Conservation (phyloP, 768 basidiomycete species). For the Podaxis carcinomalis region DNA sequence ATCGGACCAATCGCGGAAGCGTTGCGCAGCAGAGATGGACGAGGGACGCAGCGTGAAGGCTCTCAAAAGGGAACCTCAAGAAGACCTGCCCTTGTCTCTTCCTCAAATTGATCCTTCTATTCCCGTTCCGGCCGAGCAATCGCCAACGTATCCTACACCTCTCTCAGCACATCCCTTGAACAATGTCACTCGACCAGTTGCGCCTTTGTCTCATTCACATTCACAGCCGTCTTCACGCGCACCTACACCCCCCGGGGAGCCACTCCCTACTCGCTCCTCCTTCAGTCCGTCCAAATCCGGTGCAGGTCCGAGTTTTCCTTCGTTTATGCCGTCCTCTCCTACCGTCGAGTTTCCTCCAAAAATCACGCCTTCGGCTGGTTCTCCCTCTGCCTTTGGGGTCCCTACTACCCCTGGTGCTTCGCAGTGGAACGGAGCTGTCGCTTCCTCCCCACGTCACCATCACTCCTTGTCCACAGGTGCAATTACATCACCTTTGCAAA, state of each 20-base stretch:
- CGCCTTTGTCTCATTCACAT: constrained; percentile 20
- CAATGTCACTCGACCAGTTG: constrained; percentile 4
- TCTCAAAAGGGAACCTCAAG: constrained; percentile 45
- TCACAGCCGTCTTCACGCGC: constrained; percentile 32
- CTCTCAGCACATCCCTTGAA: constrained; percentile 14
- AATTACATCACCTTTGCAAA: constrained; percentile 21
- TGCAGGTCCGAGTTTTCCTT: constrained; percentile 18
- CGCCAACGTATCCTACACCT: constrained; percentile 16
- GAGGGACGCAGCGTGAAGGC: constrained; percentile 40
- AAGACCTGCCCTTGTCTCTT: constrained; percentile 32
- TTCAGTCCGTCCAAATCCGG: constrained; percentile 26
- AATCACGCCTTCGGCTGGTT: constrained; percentile 16
- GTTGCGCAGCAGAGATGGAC: constrained; percentile 39
- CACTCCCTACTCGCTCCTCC: constrained; percentile 24
- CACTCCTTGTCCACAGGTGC: constrained; percentile 40
- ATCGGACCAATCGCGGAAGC: constrained; percentile 39
- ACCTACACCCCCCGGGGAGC: constrained; percentile 25
- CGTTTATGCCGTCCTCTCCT: constrained; percentile 19
- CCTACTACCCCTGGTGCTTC: constrained; percentile 19
- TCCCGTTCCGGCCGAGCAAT: constrained; percentile 12
- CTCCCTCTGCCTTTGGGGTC: constrained; percentile 13
- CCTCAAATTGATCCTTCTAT: constrained; percentile 17
- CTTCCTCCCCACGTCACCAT: constrained; percentile 33
- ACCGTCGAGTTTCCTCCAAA: constrained; percentile 18
- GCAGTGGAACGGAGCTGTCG: constrained; percentile 36